Evolutionary conservation across 2,329 filamentous ascomycete species (phyloP).

Genomic region (Rachicladosporium sp.): DNA sequence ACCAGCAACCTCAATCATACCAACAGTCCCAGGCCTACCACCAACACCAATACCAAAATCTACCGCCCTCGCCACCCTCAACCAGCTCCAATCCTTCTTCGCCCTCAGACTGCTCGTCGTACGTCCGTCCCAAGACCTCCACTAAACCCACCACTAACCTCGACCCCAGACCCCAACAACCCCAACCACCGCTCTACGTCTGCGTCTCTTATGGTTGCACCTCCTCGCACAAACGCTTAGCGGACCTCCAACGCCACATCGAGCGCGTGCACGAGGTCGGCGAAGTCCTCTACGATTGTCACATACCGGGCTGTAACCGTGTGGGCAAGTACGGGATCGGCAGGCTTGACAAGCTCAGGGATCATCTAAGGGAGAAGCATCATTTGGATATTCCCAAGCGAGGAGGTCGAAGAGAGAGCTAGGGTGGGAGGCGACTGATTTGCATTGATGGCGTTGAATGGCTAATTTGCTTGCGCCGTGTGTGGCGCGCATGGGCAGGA

Average conservation of each 20-base stretch:
- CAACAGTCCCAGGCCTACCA: neutral
- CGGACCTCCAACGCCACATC: conserved; percentile 36
- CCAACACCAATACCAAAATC: neutral
- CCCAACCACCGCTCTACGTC: neutral
- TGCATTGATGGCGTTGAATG: too few relatives aligned
- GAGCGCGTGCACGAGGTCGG: conserved; percentile 31
- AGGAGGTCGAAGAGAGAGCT: too few relatives aligned
- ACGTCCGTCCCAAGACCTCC: too few relatives aligned
- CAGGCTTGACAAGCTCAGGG: conserved; percentile 41
- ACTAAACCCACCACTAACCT: neutral
- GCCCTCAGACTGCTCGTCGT: too few relatives aligned
- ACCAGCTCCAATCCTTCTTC: neutral
- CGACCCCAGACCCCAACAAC: neutral
- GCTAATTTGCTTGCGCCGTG: too few relatives aligned
- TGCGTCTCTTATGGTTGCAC: neutral
- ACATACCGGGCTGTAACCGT: conserved; percentile 29
- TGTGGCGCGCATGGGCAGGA: too few relatives aligned
- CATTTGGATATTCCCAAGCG: conserved; percentile 17
- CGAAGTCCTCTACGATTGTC: conserved; percentile 28
- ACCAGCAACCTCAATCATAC: neutral
- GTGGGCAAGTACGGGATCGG: conserved; percentile 37
- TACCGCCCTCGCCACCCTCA: neutral
- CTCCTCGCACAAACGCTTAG: conserved; percentile 29
- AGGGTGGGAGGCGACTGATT: too few relatives aligned
- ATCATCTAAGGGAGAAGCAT: conserved; percentile 44